These are phyloP conservation scores for Alternaria rosae DNA, from an alignment of 2,329 filamentous ascomycete genomes.

Conservation along the genomic window DNA sequence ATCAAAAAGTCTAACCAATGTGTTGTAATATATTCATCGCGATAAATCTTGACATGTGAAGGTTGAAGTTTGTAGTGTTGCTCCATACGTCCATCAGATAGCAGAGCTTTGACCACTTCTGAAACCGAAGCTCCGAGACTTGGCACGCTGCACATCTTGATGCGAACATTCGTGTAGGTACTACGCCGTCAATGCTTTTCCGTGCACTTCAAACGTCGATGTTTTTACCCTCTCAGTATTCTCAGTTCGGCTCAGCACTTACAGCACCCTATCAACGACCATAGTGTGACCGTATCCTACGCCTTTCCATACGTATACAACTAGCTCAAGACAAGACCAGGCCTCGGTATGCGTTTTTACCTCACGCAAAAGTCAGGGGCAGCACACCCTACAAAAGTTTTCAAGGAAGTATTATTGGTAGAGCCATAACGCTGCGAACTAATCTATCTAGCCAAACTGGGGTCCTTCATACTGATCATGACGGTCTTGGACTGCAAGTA, in stretches of 20 bases:
- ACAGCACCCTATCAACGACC: background rate
- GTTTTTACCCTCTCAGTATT: background rate
- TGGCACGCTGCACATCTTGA: background rate
- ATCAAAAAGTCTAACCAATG: background rate
- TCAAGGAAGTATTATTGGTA: background rate
- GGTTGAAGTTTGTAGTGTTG: background rate
- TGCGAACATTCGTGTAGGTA: background rate
- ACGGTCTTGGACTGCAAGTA: conserved; percentile 6
- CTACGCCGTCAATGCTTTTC: background rate
- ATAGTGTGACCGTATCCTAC: background rate
- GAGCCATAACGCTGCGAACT: background rate
- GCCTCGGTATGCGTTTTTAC: too few species aligned
- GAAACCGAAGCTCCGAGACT: background rate
- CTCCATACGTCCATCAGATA: too few species aligned
- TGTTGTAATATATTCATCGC: background rate
- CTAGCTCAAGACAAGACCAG: background rate
- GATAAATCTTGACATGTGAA: background rate
- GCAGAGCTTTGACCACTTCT: background rate
- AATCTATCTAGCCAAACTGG: background rate
- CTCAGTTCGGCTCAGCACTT: background rate
- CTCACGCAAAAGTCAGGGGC: background rate
- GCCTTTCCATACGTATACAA: background rate
- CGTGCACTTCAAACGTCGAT: background rate
- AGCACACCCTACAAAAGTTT: background rate
- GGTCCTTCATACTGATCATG: conserved; percentile 1